Percentiles rank a stretch among this genome's conserved stretches.
Evolutionary conservation across 225 moss, liverwort and hornwort genomes (phyloP).

Genomic region (Rhytidiadelphus loreus): DNA sequence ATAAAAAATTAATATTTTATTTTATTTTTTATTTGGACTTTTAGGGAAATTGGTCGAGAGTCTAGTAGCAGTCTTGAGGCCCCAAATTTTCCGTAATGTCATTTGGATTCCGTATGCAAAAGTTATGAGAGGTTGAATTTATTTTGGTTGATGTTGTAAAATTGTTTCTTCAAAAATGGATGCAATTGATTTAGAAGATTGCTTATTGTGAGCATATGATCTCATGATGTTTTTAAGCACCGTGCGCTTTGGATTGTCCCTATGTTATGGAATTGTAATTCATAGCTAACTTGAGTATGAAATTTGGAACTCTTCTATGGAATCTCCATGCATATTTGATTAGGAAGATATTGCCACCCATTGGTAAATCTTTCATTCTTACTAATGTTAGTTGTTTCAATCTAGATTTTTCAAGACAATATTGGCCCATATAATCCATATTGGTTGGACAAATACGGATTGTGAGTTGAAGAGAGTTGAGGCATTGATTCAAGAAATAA

Average conservation of each 20-base stretch:
- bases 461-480: background rate
- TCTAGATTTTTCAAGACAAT: background rate
- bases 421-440: background rate
- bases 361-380: background rate
- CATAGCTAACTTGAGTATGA: background rate
- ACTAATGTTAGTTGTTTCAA: background rate
- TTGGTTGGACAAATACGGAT: background rate
- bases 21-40: too few species aligned
- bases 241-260: accelerated
- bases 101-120: background rate
- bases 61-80: too few species aligned
- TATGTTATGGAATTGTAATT: accelerated
- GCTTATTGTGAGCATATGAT: background rate
- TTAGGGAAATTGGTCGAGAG: too few species aligned
- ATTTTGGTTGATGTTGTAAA: too few species aligned
- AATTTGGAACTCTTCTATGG: background rate
- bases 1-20: too few species aligned
- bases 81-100: too few species aligned
- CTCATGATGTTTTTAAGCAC: accelerated
- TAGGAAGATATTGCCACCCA: accelerated
- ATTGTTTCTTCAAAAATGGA: too few species aligned
- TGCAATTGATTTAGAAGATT: too few species aligned
- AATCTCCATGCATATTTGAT: background rate
- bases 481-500: background rate
- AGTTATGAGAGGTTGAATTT: background rate